phyloP scores from a whole-genome alignment of 2,329 filamentous ascomycete genomes.

The Arachnopeziza araneosa region DNA sequence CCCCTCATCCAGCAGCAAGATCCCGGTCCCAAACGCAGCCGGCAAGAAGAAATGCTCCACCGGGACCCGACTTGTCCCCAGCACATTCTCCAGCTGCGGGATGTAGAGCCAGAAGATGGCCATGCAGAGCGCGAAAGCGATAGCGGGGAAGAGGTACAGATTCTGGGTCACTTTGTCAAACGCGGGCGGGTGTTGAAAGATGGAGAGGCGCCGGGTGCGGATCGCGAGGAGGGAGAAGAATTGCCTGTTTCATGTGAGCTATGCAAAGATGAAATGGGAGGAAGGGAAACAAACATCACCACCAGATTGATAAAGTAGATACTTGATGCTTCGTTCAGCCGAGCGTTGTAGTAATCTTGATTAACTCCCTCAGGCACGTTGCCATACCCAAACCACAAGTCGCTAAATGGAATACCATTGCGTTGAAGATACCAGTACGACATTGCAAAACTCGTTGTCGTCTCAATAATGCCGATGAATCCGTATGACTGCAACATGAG shows the following conservation, averaged over 20 bases:
- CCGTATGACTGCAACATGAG: slow-evolving; percentile 70
- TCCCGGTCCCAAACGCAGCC: slow-evolving; percentile 61
- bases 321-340: slow-evolving; percentile 32
- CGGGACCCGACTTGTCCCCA: slow-evolving; percentile 59
- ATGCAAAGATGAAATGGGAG: not conserved
- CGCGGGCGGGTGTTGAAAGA: slow-evolving; percentile 67
- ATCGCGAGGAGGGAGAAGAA: slow-evolving; percentile 71
- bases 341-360: slow-evolving; percentile 51
- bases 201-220: slow-evolving; percentile 56
- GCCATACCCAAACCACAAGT: slow-evolving; percentile 65
- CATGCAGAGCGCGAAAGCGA: slow-evolving; percentile 63
- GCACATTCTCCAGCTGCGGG: slow-evolving; percentile 53
- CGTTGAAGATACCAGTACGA: slow-evolving; percentile 60
- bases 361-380: slow-evolving; percentile 37
- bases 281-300: slow-evolving; percentile 51
- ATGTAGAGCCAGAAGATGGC: slow-evolving; percentile 68
- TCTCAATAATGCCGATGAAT: slow-evolving; percentile 61
- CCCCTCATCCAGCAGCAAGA: slow-evolving; percentile 60
- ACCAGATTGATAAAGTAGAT: slow-evolving; percentile 79
- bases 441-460: slow-evolving; percentile 56
- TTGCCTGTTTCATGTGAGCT: slow-evolving; percentile 41
- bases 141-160: slow-evolving; percentile 62
- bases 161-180: slow-evolving; percentile 63
- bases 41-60: slow-evolving; percentile 74
- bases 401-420: slow-evolving; percentile 57